Base-by-base conservation (phyloP, 306 rosid species). In the Dryas octopetala region DNA sequence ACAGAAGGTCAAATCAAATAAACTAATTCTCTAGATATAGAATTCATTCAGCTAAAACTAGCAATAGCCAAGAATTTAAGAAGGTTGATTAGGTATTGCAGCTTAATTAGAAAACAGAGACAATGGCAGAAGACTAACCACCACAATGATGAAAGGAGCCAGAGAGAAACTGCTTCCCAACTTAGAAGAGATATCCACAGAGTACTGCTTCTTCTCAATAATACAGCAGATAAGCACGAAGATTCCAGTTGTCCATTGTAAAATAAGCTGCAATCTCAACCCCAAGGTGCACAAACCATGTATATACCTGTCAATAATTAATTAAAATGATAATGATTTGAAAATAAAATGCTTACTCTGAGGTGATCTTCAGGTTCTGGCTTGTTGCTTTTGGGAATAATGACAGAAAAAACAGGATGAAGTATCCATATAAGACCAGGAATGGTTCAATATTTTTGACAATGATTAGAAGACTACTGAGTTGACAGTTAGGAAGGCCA, bases 191-290 rank as follows among this genome's bases (percentile, higher is more conserved):
- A 95, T 85, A 74, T 92, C 97, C 38, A 54, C 82, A 11, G 97
- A 78, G 83, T 89, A 89, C 49, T 79, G 90, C 87, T 84, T 90
- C 92, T 86, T 88, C 93, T 92, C 90, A 70, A 92, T 54, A 77
- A 89, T 85, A 90, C 97, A 92, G 88, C 91, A 88, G 80, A 95
- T 82, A 53, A 95, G 90, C 89, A 95, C 97, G 13, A 90, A 86
- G 78, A 89, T 85, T 83, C 99, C 99, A 38, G 97, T 95, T 64
- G 90, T 76, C 99, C 99, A 95, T 87, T 95, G 99, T 87, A 95
- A 85, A 79, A 95, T 92, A 85, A 95, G 97, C 99, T 95, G 97
- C 97, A 95, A 91, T 89, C 98, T 84, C 98, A 91, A 91, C 78
- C 89, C 94, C 96, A 88, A 88, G 76, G 88, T 70, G 87, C 81